Percentiles rank a stretch among this genome's conserved stretches.
Conservation (phyloP, 345 rosid genomes). For the Viola odorata region DNA sequence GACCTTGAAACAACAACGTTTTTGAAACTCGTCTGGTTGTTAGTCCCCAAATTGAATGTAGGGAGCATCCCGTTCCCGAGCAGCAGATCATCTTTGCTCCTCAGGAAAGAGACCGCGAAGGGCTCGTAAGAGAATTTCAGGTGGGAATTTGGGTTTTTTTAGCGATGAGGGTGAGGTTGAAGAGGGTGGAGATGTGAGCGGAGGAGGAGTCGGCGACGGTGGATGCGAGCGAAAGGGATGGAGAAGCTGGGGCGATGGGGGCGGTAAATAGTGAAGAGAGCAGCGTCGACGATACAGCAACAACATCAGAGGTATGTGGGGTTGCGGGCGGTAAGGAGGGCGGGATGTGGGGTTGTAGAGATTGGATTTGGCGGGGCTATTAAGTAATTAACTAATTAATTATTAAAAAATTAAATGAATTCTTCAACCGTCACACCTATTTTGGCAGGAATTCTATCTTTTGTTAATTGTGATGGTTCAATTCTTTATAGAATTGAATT, state of each 20-base stretch:
- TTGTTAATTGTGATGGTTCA: no score
- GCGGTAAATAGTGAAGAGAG: constrained; percentile 65
- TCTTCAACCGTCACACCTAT: no score
- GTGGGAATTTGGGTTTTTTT: constrained; percentile 77
- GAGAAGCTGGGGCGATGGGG: constrained; percentile 74
- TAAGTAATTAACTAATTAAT: no score
- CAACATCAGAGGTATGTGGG: constrained; percentile 67
- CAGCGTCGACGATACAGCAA: constrained; percentile 74
- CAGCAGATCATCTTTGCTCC: constrained; percentile 34
- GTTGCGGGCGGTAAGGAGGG: constrained; percentile 55
- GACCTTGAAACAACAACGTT: constrained; percentile 45
- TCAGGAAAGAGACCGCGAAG: constrained; percentile 35
- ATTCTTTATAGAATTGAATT: no score
- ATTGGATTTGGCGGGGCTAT: constrained; percentile 46
- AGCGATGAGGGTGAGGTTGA: constrained; percentile 73
- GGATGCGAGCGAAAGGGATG: constrained; percentile 63
- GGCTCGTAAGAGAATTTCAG: constrained; percentile 66
- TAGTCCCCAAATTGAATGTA: constrained; percentile 40
- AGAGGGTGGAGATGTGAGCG: constrained; percentile 55
- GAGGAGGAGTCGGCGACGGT: constrained; percentile 53
- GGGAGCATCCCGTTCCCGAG: constrained; percentile 77
- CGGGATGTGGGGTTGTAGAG: constrained; percentile 55
- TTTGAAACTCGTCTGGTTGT: constrained; percentile 59
- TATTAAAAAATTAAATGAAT: no score
- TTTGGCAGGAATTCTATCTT: no score